Evolutionary conservation across 305 asterid genomes (phyloP).

Genomic region (Fraxinus greggii): DNA sequence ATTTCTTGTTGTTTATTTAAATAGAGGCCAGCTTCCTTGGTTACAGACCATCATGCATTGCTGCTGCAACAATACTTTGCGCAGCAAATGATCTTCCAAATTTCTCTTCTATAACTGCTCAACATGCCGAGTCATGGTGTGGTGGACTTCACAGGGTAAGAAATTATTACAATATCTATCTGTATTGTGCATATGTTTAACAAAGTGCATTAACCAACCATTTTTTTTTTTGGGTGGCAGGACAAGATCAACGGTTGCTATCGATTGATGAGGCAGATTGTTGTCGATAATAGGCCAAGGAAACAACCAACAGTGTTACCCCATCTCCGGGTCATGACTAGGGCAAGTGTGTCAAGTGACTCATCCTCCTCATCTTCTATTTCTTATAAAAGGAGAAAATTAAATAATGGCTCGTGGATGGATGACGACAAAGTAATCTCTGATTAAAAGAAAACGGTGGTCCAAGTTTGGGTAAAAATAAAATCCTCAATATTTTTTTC

Average conservation of each 20-base stretch:
- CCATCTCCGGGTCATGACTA: constrained; percentile 68
- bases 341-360: constrained; percentile 47
- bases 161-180: neutral
- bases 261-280: constrained; percentile 37
- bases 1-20: constrained; percentile 14
- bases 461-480: constrained; percentile 39
- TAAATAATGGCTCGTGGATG: constrained; percentile 50
- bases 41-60: constrained; percentile 78
- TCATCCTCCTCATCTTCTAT: constrained; percentile 52
- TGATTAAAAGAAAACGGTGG: constrained; percentile 44
- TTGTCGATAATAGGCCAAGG: constrained; percentile 30
- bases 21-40: constrained; percentile 60
- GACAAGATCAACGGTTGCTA: constrained; percentile 62
- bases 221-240: constrained; percentile 36
- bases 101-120: constrained; percentile 57
- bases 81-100: constrained; percentile 66
- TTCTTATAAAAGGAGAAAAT: constrained; percentile 65
- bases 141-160: constrained; percentile 66
- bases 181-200: neutral
- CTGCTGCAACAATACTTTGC: constrained; percentile 63
- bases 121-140: constrained; percentile 72
- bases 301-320: constrained; percentile 65
- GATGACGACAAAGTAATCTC: constrained; percentile 60
- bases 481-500: constrained; percentile 52
- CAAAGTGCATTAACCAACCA: constrained; percentile 3